A percentile compares a stretch with the other conserved stretches of the same genome.
These are phyloP conservation scores for Inga oerstediana DNA, from an alignment of 306 rosid species.

Conservation along the genomic window DNA sequence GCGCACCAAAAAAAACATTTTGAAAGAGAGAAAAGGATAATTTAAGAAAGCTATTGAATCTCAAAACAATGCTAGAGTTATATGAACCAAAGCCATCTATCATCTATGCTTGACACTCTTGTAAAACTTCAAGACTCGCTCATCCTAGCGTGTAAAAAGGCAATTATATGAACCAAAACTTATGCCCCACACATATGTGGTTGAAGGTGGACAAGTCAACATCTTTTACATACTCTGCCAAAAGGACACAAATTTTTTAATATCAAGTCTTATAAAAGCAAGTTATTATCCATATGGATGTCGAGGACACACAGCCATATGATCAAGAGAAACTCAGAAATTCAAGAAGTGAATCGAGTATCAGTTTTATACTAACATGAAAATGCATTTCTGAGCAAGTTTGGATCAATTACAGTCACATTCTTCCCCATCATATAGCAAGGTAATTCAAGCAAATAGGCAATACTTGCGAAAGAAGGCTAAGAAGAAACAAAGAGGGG, in stretches of 20 bases:
- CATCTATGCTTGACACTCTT: not conserved
- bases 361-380: not conserved
- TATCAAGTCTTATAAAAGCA: not conserved
- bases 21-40: not conserved
- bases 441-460: not conserved
- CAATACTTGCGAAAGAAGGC: not conserved
- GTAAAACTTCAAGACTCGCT: not conserved
- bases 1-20: not conserved
- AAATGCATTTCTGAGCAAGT: not conserved
- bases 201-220: not conserved
- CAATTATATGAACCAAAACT: not conserved
- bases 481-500: not conserved
- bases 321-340: not conserved
- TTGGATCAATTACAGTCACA: not conserved
- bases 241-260: not conserved
- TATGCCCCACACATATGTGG: not conserved
- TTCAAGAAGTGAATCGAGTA: not conserved
- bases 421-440: conserved; percentile 4
- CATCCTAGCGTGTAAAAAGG: not conserved
- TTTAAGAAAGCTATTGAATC: too few relatives aligned
- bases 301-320: not conserved
- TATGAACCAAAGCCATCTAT: not conserved
- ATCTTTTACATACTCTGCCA: not conserved
- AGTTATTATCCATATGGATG: not conserved
- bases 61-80: too few relatives aligned